Conservation (phyloP, 345 rosid species). For the Salix caprea region DNA sequence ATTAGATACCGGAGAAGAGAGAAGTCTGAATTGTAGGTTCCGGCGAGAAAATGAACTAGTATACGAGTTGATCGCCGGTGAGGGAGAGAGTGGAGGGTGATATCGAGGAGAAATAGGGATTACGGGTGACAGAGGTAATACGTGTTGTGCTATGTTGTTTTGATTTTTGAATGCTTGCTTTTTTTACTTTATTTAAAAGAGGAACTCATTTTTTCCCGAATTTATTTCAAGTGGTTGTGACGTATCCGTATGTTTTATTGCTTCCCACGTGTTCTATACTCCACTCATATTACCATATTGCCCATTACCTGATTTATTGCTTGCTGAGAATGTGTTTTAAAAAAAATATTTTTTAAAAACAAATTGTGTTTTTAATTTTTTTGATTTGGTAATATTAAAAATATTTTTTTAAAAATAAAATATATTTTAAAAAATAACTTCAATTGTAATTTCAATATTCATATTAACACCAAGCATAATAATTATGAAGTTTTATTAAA, state of each 20-base stretch:
- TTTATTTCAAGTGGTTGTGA: constrained; percentile 20
- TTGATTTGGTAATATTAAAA: no score
- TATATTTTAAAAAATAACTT: no score
- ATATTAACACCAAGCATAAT: no score
- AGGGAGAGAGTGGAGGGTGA: background rate
- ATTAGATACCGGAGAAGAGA: background rate
- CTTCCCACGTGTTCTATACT: constrained; percentile 27
- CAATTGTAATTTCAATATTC: no score
- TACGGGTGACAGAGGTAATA: background rate
- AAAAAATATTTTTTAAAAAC: no score
- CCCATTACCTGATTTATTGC: background rate
- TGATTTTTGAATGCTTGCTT: background rate
- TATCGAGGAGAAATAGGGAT: background rate
- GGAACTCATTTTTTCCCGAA: constrained; percentile 15
- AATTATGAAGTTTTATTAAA: no score
- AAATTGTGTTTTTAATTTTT: no score
- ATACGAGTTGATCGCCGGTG: constrained; percentile 28
- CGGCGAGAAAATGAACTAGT: constrained; percentile 14
- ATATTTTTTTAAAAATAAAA: no score
- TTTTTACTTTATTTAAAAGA: background rate
- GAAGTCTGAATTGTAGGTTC: background rate
- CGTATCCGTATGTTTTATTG: constrained; percentile 3
- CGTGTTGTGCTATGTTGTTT: background rate
- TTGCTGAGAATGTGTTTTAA: no score
- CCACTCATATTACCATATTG: background rate